Evolutionary conservation across 139 green algal genomes (phyloP), one percentile per base, ranked within the genome.

Genomic region (Chlamydomonas schloesseri): DNA sequence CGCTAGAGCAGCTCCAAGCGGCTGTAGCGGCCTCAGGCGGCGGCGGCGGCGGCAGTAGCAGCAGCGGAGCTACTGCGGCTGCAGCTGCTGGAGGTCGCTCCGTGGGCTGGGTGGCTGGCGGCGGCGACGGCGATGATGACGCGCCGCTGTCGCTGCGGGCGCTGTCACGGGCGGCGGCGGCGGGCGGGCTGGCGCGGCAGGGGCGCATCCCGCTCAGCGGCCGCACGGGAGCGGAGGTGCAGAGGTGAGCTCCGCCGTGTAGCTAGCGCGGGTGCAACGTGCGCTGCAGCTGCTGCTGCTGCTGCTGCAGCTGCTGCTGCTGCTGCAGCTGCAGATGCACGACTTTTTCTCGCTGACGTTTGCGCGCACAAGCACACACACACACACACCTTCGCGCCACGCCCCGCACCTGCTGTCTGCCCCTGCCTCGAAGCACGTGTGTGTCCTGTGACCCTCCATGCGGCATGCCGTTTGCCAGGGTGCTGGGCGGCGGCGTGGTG

Each of bases 401-500:
- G n/a, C n/a, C n/a, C n/a, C n/a, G n/a, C n/a, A n/a, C n/a, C n/a
- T n/a, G n/a, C n/a, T n/a, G n/a, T n/a, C n/a, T n/a, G n/a, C n/a
- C n/a, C n/a, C n/a, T n/a, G n/a, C n/a, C n/a, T n/a, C n/a, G n/a
- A n/a, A n/a, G n/a, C n/a, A n/a, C n/a, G n/a, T n/a, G n/a, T n/a
- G n/a, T n/a, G n/a, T n/a, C n/a, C n/a, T n/a, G n/a, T n/a, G n/a
- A n/a, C n/a, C n/a, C n/a, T n/a, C n/a, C n/a, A n/a, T n/a, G n/a
- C n/a, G n/a, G n/a, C n/a, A n/a, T n/a, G n/a, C n/a, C n/a, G n/a
- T n/a, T n/a, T n/a, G n/a, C n/a, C 87, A 91, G 88, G 64, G 97
- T 99, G 31, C 89, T 99, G 46, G 97, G 97, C 57, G 97, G 97
- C 2, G 97, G 97, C 10, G 86, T 99, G 46, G 95, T 99, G 50